Evolutionary conservation across 345 rosid species (phyloP).

Genomic region (Citrus mangshanensis): DNA sequence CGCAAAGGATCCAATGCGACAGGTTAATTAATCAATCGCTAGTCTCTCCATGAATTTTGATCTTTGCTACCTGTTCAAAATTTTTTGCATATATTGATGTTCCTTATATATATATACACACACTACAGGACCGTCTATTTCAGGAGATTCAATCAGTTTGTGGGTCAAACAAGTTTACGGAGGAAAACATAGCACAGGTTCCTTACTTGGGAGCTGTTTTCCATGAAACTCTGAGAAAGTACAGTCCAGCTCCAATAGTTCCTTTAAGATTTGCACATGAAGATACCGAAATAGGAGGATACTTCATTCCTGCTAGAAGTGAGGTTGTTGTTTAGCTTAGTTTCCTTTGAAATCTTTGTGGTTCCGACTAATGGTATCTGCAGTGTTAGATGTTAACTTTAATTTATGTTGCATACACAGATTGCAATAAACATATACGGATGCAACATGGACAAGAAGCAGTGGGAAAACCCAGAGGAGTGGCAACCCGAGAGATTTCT

Average conservation of each 20-base stretch:
- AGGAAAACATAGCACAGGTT: constrained; percentile 57
- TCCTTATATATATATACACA: background rate
- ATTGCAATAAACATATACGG: constrained; percentile 85
- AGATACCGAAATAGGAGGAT: constrained; percentile 78
- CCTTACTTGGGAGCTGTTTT: constrained; percentile 65
- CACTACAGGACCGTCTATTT: constrained; percentile 41
- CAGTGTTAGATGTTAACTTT: background rate
- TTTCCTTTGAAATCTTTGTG: background rate
- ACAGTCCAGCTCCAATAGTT: constrained; percentile 68
- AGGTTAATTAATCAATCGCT: constrained; percentile 33
- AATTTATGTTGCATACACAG: constrained; percentile 30
- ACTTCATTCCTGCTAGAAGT: constrained; percentile 62
- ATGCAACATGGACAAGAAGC: constrained; percentile 81
- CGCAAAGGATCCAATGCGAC: constrained; percentile 55
- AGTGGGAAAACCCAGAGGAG: constrained; percentile 64
- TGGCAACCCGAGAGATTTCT: constrained; percentile 83
- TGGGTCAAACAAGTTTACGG: constrained; percentile 50
- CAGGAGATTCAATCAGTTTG: constrained; percentile 47
- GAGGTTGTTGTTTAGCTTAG: constrained; percentile 38
- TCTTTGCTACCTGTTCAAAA: background rate
- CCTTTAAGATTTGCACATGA: constrained; percentile 75
- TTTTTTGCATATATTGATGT: background rate
- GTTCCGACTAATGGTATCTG: background rate
- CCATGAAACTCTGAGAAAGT: constrained; percentile 80
- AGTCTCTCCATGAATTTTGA: background rate